Conservation (phyloP, 1,284 basidiomycete genomes). For the Ceratobasidium theobromae region DNA sequence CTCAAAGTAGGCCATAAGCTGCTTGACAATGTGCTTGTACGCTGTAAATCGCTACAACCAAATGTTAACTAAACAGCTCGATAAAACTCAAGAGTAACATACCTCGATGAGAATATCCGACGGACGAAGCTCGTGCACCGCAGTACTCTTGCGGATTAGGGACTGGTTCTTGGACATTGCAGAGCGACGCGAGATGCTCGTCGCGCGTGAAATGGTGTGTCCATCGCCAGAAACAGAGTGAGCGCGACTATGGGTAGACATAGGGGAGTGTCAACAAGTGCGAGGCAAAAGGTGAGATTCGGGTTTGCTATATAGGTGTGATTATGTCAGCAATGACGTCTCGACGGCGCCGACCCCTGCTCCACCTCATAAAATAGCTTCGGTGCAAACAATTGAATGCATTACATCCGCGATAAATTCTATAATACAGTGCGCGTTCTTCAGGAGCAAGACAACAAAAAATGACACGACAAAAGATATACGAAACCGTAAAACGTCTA, state of each 20-base stretch:
- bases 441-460: neutral
- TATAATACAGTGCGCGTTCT: conserved; percentile 26
- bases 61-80: neutral
- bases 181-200: conserved; percentile 66
- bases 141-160: conserved; percentile 88
- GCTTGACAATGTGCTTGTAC: conserved; percentile 95
- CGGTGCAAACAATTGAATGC: neutral
- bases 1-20: conserved; percentile 84
- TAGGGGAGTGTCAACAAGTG: no score
- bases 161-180: conserved; percentile 75
- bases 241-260: conserved; percentile 26
- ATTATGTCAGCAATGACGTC: neutral
- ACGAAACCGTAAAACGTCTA: neutral
- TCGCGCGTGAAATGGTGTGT: conserved; percentile 56
- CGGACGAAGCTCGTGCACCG: conserved; percentile 86
- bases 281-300: no score
- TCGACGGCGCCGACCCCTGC: neutral
- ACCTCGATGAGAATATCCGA: conserved; percentile 96
- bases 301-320: neutral
- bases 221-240: conserved; percentile 27
- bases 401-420: conserved; percentile 25
- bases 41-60: conserved; percentile 58
- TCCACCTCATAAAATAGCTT: neutral
- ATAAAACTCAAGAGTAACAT: conserved; percentile 34
- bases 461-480: neutral